Conservation (phyloP, 257 asterid species). For the Fraxinus pennsylvanica region DNA sequence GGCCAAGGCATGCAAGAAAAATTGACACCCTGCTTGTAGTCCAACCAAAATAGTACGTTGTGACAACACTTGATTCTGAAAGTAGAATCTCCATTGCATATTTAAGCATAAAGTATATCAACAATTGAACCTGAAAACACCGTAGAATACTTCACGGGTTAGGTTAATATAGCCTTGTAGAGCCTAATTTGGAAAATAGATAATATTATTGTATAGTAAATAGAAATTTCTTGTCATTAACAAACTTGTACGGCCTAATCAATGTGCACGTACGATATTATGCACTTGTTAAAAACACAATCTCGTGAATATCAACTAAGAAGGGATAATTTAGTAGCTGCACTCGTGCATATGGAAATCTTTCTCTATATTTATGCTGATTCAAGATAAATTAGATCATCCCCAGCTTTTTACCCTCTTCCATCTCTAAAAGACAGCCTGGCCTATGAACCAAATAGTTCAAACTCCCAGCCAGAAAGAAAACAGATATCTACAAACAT, state of each 20-base stretch:
- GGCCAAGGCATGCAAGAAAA: conserved; percentile 89
- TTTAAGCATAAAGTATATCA: conserved; percentile 96
- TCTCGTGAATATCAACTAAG: background rate
- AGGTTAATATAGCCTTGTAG: conserved; percentile 5
- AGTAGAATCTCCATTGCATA: conserved; percentile 95
- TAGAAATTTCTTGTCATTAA: background rate
- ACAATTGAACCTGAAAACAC: conserved; percentile 79
- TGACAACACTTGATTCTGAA: conserved; percentile 92
- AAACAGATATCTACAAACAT: background rate
- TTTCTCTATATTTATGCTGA: background rate
- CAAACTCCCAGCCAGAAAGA: background rate
- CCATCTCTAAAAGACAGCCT: background rate
- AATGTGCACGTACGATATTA: background rate
- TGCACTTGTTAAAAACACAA: background rate
- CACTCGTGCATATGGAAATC: background rate
- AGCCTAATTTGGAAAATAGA: conserved; percentile 4
- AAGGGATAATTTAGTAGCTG: background rate
- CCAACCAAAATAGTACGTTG: conserved; percentile 84
- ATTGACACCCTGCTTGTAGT: conserved; percentile 80
- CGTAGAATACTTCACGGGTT: conserved; percentile 17
- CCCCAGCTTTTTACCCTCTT: background rate
- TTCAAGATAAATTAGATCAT: background rate
- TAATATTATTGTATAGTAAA: no score
- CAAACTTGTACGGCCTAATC: background rate
- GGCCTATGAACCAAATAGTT: background rate